These are phyloP conservation scores for Phytopythium helicoides DNA, from an alignment of 352 stramenopile genomes.

Conservation along the genomic window DNA sequence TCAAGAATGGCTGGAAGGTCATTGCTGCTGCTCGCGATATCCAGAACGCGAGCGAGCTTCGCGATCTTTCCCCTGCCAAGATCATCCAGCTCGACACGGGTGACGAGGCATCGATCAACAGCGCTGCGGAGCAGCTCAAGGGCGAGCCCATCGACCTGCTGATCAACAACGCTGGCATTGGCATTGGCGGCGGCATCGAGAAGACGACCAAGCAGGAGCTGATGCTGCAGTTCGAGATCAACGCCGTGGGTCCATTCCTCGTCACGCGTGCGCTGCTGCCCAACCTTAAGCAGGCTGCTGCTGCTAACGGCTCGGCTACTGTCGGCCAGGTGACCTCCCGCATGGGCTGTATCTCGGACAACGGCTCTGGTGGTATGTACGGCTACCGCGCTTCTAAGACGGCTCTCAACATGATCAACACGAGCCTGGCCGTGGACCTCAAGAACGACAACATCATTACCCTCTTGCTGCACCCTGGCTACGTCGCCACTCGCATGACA, in stretches of 20 bases:
- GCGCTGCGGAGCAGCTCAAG: conserved; percentile 33
- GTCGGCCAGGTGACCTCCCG: conserved; percentile 45
- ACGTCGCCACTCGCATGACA: conserved; percentile 55
- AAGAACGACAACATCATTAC: conserved; percentile 40
- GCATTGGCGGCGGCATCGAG: conserved; percentile 25
- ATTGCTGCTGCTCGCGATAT: conserved; percentile 34
- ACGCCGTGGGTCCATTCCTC: conserved; percentile 55
- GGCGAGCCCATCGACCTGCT: conserved; percentile 50
- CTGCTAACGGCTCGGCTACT: conserved; percentile 23
- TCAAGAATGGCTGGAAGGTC: conserved; percentile 45
- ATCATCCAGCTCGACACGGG: conserved; percentile 27
- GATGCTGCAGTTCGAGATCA: conserved; percentile 64
- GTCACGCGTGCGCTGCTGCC: conserved; percentile 48
- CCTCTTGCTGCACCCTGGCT: conserved; percentile 50
- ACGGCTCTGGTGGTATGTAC: conserved; percentile 30
- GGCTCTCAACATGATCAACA: conserved; percentile 70
- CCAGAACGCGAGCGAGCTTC: conserved; percentile 20
- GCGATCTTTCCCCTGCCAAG: conserved; percentile 19
- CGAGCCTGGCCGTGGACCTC: conserved; percentile 44
- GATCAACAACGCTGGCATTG: conserved; percentile 65
- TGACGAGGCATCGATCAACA: conserved; percentile 32
- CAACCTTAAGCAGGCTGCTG: conserved; percentile 39
- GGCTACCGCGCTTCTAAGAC: conserved; percentile 72
- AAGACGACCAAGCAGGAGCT: conserved; percentile 45
- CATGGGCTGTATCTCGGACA: conserved; percentile 47